Base-by-base conservation (phyloP, 2,329 filamentous ascomycete genomes). In the Cladobotryum mycophilum region DNA sequence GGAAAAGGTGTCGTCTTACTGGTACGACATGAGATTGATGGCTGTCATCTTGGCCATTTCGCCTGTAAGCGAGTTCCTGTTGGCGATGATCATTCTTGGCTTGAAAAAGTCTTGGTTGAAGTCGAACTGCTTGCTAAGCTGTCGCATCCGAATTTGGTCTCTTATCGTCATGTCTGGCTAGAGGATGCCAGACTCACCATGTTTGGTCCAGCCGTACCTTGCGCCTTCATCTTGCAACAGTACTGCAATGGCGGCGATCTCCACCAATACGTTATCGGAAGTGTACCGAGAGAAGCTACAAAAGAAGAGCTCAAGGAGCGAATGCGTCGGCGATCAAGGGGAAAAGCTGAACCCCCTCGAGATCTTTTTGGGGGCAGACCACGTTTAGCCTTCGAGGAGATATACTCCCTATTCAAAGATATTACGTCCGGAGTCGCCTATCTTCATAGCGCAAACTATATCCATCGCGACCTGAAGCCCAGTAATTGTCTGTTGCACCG, bases 11-110 rank as follows among this genome's bases (percentile, higher is more conserved):
- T 99, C 3, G 93, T 99, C 2, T 70, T 99, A 43, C 76, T 97
- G n/a, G 93, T 99, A 9, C 84, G 88, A 53, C 93, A 99, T 69
- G 79, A 95, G 58, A 82, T 99, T 52, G 93, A 97, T 66, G 86
- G 89, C 18, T 92, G 95, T 41, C 80, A 84, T 33, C 76, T 99
- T 2, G 93, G 93, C 2, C 81, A 93, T 56, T 99, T 95, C 68
- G 93, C 93, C 12, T 99, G 93, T 75, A 99, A 99, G 70, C 83
- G 95, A 42, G 91, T 99, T 0, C 95, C 93, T 0, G 93, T 99
- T 3, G 88, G 93, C 13, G 87, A 99, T 62, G 89, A 97, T 61
- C 92, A 96, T 62, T 83, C 85, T 54, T 96, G 93, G 95, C 75
- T 99, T 13, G 89, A 96, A 67, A 97, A 96, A 69, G 79, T 97